Base-by-base conservation (phyloP, 768 basidiomycete genomes). In the Tricholoma hemisulphureum region DNA sequence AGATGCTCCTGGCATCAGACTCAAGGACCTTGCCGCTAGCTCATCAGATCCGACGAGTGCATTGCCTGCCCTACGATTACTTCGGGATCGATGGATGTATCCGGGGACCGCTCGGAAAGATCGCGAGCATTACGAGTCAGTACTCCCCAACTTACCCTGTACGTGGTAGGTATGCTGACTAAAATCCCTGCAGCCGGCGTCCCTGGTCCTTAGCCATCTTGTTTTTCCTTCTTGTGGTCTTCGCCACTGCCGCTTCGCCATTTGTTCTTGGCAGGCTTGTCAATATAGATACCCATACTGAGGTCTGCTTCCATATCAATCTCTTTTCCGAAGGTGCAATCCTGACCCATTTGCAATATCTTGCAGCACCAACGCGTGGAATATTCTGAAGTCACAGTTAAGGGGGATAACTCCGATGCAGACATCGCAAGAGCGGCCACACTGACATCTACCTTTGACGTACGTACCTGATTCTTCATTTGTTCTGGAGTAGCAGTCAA, bases 221-320 rank as follows among this genome's bases (percentile, higher is more conserved):
- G 6, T 69, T 73, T 51, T 79, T 77, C 56, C 57, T 78, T 7
- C 20, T 72, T n/a, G 63, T 75, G 11, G 59, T 73, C n/a, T 29
- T 57, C 6, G 39, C 70, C 11, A 61, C 75, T 7, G 69, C 64
- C 1, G 53, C 59, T 7, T 55, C 76, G 24, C 59, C 77, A 3
- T 78, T 78, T 59, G 56, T 74, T 24, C 63, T 79, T 0, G 76
- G 71, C 7, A 73, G 78, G 51, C 60, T 76, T 2, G 68, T 78
- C 2, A 62, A 65, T 26, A 77, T 79, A 24, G 55, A 64, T 6
- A 68, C 73, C 4, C 49, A 16, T 43, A 13, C 10, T 18, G n/a
- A 46, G 21, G 18, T 29, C 6, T 28, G 10, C 34, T 31, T 29
- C 55, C 16, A 26, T 16, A 29, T 21, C 6, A 28, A n/a, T 6